phyloP scores from a whole-genome alignment of 805 yeast genomes.

The Wickerhamomyces canadensis region DNA sequence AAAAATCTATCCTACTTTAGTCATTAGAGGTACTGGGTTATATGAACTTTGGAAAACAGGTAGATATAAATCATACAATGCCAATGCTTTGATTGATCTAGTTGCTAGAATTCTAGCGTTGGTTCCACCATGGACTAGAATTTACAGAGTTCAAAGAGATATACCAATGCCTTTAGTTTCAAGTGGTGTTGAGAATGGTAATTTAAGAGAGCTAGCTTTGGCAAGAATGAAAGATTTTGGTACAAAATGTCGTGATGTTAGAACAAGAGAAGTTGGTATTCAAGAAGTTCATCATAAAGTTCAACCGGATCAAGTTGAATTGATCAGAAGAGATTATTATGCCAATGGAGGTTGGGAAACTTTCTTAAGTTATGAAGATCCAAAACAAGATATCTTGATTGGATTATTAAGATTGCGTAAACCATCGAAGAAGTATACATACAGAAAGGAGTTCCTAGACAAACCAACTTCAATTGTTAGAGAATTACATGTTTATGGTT shows the following conservation, averaged over 20 bases:
- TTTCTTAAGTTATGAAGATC: constrained; percentile 92
- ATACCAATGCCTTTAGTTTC: constrained; percentile 98
- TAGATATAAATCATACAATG: constrained; percentile 87
- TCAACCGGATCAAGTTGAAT: constrained; percentile 94
- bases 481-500: constrained; percentile 95
- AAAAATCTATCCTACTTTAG: constrained; percentile 92
- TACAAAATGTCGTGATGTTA: constrained; percentile 89
- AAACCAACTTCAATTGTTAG: constrained; percentile 94
- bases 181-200: constrained; percentile 97
- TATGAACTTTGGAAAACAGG: constrained; percentile 98
- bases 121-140: constrained; percentile 99
- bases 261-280: constrained; percentile 97
- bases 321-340: constrained; percentile 90
- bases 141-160: constrained; percentile 96
- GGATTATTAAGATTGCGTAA: constrained; percentile 85
- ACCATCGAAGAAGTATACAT: constrained; percentile 85
- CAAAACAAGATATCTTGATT: constrained; percentile 90
- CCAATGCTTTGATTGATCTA: constrained; percentile 87
- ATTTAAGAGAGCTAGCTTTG: constrained; percentile 87
- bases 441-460: constrained; percentile 75
- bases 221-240: constrained; percentile 99
- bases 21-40: constrained; percentile 94
- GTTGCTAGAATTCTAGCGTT: constrained; percentile 94
- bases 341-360: constrained; percentile 99
- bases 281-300: constrained; percentile 98